Base-by-base conservation (phyloP, 1,284 basidiomycete species). In the Ganoderma multipileum region DNA sequence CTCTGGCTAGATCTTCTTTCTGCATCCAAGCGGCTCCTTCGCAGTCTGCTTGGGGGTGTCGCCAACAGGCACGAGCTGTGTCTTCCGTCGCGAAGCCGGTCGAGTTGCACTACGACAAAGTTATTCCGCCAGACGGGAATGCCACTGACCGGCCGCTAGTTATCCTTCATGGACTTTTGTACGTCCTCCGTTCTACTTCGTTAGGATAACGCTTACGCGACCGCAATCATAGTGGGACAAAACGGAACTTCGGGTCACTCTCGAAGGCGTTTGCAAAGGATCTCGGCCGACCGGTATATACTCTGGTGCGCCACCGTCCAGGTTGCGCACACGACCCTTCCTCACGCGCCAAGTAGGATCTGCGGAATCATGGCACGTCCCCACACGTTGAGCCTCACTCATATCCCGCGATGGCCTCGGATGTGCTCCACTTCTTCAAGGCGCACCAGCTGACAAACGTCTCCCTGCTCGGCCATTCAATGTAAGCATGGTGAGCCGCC, bases 361-460 rank as follows among this genome's bases (percentile, higher is more conserved):
- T 96, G 14, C 85, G 95, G 20, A 96, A 96, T 73, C 95, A 96
- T 75, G 95, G 95, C 3, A 80, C 86, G 8, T 95, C 94, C 0
- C 92, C 93, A 0, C 93, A 94, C 76, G 83, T 82, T 14, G 81
- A 81, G 11, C 88, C 89, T 0, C 92, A 94, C 86, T 88, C 86
- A 20, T 96, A 96, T 74, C 74, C 80, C 26, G 81, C 87, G 63
- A 92, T 95, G 91, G 93, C 93, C 1, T 77, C 79, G 11, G 94
- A 95, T 74, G 85, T 95, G 36, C 78, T 90, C 14, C 81, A 87
- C 65, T 92, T 93, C 73, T 85, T 88, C 63, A 75, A 81, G 14
- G 78, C 80, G 39, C 85, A 87, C 64, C 82, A 81, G 0, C 79
- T 93, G 42, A 81, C 81, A 2, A 82, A 91, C n/a, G 84, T 94